phyloP scores from a whole-genome alignment of 495 filamentous ascomycete species.

The Penicillium verhagenii region DNA sequence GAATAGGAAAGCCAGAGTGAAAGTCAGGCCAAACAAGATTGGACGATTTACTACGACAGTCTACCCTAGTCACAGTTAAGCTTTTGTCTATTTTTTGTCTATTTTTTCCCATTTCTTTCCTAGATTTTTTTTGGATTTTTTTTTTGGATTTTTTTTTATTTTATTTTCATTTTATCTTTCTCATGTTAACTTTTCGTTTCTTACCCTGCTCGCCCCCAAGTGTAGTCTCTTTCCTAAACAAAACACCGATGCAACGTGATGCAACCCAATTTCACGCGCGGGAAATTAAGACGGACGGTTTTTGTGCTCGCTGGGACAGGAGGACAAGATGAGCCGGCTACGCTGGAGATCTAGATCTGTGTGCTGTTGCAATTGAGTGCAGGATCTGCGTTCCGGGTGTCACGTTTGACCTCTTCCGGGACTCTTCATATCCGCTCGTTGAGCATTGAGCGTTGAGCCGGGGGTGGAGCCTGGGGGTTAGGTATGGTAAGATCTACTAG shows the following conservation, averaged over 20 bases:
- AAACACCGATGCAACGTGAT: conserved; percentile 26
- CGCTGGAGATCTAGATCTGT: conserved; percentile 19
- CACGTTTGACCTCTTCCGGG: neutral
- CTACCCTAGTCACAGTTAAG: conserved; percentile 10
- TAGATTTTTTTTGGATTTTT: too few species aligned
- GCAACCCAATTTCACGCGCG: conserved; percentile 27
- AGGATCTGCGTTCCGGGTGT: conserved; percentile 14
- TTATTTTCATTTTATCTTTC: too few species aligned
- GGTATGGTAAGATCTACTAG: too few species aligned
- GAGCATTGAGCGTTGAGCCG: neutral
- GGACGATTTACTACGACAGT: neutral
- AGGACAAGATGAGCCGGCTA: conserved; percentile 1
- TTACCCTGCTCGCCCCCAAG: neutral
- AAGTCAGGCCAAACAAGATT: neutral
- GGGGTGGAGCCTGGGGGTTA: neutral
- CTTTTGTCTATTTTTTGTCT: too few species aligned
- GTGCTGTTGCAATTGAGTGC: conserved; percentile 15
- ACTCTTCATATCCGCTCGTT: neutral
- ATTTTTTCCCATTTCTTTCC: too few species aligned
- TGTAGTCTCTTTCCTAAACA: conserved; percentile 26
- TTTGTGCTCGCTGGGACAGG: neutral
- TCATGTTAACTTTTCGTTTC: conserved; percentile 18
- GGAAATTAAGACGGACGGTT: conserved; percentile 16
- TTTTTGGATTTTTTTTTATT: neutral
- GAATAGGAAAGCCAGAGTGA: neutral